phyloP scores from a whole-genome alignment of 768 basidiomycete species.

The Aureoboletus auriporus region DNA sequence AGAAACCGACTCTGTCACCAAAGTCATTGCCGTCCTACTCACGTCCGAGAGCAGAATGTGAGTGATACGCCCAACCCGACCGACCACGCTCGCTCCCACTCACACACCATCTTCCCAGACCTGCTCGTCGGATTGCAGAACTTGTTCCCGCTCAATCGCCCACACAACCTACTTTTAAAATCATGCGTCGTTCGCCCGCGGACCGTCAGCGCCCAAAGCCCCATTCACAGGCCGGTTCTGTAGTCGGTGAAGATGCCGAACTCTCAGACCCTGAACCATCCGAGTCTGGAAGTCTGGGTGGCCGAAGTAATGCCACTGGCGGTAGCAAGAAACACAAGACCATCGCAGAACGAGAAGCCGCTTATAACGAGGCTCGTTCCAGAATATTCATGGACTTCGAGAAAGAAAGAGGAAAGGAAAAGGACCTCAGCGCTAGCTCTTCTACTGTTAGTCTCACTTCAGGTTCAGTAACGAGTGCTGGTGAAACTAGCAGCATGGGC shows the following conservation, averaged over 20 bases:
- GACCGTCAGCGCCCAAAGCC: slow-evolving; percentile 55
- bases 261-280: slow-evolving; percentile 77
- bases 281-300: slow-evolving; percentile 73
- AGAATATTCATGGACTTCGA: slow-evolving; percentile 85
- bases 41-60: slow-evolving; percentile 74
- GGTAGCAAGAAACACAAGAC: slow-evolving; percentile 70
- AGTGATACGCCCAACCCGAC: slow-evolving; percentile 25
- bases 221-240: slow-evolving; percentile 69
- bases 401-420: slow-evolving; percentile 60
- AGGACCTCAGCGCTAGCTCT: slow-evolving; percentile 73
- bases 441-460: slow-evolving; percentile 70
- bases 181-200: slow-evolving; percentile 67
- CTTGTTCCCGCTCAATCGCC: slow-evolving; percentile 73
- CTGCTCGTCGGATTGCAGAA: slow-evolving; percentile 64
- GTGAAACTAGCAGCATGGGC: slow-evolving; percentile 56
- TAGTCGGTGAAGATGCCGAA: slow-evolving; percentile 72
- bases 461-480: slow-evolving; percentile 56
- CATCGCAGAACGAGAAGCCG: slow-evolving; percentile 82
- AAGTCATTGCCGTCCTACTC: slow-evolving; percentile 54
- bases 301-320: slow-evolving; percentile 59
- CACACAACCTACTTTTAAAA: slow-evolving; percentile 77
- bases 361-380: slow-evolving; percentile 83
- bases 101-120: slow-evolving; percentile 41
- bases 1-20: slow-evolving; percentile 62
- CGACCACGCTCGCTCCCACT: neutral